Evolutionary conservation across 805 yeast genomes (phyloP), one percentile per base, ranked within the genome.

Genomic region (Monosporozyma siamensis): DNA sequence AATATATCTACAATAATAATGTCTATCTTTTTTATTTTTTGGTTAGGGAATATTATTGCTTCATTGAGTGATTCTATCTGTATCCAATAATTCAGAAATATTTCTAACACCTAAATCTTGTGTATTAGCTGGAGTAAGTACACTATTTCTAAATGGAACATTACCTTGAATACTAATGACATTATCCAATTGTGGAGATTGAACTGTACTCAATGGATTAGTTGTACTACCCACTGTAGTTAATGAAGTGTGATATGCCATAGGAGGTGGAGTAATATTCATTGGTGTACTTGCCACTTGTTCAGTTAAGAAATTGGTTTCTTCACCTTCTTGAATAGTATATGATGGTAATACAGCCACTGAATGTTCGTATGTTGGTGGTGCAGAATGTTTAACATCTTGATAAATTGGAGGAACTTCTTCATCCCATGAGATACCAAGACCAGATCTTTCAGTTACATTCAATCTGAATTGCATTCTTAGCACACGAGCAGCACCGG

Each of bases 401-500:
- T 78, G 86, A 55, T 92, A 92, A 17, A 88, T 83, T 1, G 99
- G 99, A 2, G 99, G 99, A 14, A 94, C 97, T 63, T 92, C 98
- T 58, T 90, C 97, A 63, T 90, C 97, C 97, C 98, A 92, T 0
- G 97, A 83, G 24, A 92, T 86, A 4, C 98, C 98, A 34, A 92
- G 70, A 0, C 99, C 99, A 0, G 95, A 82, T 46, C 97, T 71
- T 58, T 89, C 97, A 2, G 95, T 83, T 18, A 92, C 64, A 3
- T 70, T 68, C n/a, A 90, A 54, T 50, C 82, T 81, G 65, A 92
- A 90, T 61, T 89, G 96, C 97, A 92, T 92, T 49, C 97, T 68
- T 46, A 92, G 68, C 2, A 92, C 95, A 39, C 98, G 69, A 0
- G 98, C 98, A 4, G 95, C 85, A 12, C 98, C 98, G 0, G 97